A percentile compares a stretch with the other conserved stretches of the same genome.
Conservation (phyloP, 2,329 filamentous ascomycete genomes). For the Emergomyces pasteurianus region DNA sequence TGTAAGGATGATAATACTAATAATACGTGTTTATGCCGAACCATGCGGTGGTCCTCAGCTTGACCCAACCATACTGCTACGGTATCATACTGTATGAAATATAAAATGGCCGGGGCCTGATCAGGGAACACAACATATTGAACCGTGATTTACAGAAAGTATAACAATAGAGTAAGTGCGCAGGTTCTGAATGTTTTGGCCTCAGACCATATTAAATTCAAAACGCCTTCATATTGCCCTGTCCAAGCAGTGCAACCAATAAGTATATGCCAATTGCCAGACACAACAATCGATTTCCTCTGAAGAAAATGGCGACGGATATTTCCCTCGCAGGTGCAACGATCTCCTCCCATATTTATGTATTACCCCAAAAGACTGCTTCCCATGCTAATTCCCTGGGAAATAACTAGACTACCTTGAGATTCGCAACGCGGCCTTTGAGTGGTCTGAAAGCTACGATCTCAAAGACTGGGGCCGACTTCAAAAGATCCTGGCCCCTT, state of each 20-base stretch:
- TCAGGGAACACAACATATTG: not conserved
- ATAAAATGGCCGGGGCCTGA: too few relatives aligned
- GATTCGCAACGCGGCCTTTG: conserved; percentile 26
- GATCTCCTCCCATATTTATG: conserved; percentile 1
- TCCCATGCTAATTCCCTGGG: not conserved
- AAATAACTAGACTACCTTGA: conserved; percentile 21
- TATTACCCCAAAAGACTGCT: not conserved
- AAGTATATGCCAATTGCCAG: not conserved
- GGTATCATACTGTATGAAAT: too few relatives aligned
- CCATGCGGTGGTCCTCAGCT: too few relatives aligned
- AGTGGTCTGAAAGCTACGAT: conserved; percentile 37
- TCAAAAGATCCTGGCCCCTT: conserved; percentile 32
- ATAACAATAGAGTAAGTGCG: not conserved
- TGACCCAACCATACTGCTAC: too few relatives aligned
- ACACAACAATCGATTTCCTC: conserved; percentile 1
- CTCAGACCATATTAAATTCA: not conserved
- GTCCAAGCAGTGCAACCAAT: not conserved
- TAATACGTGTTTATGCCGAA: too few relatives aligned
- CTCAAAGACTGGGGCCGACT: conserved; percentile 33
- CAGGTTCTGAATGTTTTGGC: not conserved
- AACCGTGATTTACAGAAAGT: not conserved
- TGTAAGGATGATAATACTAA: too few relatives aligned
- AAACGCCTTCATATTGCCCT: not conserved
- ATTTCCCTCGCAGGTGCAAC: conserved; percentile 1
- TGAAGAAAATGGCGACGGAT: conserved; percentile 1